A percentile compares a stretch with the other conserved stretches of the same genome.
These are phyloP conservation scores for Colletotrichum sp. DNA, from an alignment of 2,329 filamentous ascomycete genomes.

Conservation along the genomic window DNA sequence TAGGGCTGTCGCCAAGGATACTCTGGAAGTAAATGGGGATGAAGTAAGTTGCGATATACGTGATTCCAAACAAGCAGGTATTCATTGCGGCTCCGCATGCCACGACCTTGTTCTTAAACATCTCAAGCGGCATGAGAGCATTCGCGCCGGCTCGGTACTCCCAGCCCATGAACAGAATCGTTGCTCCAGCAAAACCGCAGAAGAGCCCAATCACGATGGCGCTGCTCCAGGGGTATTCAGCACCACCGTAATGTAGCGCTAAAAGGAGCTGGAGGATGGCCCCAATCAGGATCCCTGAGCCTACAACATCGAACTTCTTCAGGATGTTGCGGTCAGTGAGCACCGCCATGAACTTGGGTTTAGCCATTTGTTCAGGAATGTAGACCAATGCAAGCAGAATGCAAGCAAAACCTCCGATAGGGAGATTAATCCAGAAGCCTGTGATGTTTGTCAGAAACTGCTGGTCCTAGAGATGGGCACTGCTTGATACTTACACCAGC, in stretches of 20 bases:
- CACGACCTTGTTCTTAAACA: slow-evolving; percentile 25
- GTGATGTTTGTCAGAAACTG: neutral
- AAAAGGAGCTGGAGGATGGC: slow-evolving; percentile 45
- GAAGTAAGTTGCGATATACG: slow-evolving; percentile 51
- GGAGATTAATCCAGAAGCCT: slow-evolving; percentile 53
- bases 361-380: slow-evolving; percentile 39
- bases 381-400: slow-evolving; percentile 33
- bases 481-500: slow-evolving; percentile 36
- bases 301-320: slow-evolving; percentile 42
- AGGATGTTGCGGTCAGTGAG: slow-evolving; percentile 33
- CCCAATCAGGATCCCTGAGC: slow-evolving; percentile 46
- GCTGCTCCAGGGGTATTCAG: slow-evolving; percentile 42
- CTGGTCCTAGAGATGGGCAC: neutral
- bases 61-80: slow-evolving; percentile 47
- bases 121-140: slow-evolving; percentile 53
- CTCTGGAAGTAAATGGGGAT: slow-evolving; percentile 58
- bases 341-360: slow-evolving; percentile 29
- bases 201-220: slow-evolving; percentile 43
- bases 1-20: slow-evolving; percentile 42
- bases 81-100: slow-evolving; percentile 42
- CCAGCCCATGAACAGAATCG: slow-evolving; percentile 43
- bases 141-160: slow-evolving; percentile 45
- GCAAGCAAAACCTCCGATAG: slow-evolving; percentile 41
- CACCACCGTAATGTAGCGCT: slow-evolving; percentile 48
- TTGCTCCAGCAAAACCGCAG: slow-evolving; percentile 33